These are phyloP conservation scores for Xerocomellus amylosporus DNA, from an alignment of 768 basidiomycete species.

Conservation along the genomic window DNA sequence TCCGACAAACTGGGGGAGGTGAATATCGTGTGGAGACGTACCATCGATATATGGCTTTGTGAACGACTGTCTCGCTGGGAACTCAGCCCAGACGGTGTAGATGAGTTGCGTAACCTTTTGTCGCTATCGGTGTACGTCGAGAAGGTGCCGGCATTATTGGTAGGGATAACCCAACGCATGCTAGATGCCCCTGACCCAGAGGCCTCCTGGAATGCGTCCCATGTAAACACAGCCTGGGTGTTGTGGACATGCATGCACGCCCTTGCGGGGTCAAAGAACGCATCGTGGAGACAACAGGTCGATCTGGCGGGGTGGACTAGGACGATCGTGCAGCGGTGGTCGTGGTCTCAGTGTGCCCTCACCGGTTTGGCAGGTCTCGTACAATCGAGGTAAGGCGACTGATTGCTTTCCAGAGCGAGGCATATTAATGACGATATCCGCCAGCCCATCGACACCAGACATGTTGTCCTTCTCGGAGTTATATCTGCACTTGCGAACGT, in stretches of 20 bases:
- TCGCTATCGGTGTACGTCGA: conserved; percentile 53
- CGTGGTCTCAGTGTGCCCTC: conserved; percentile 55
- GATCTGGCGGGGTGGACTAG: conserved; percentile 51
- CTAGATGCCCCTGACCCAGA: conserved; percentile 33
- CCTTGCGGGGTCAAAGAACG: conserved; percentile 37
- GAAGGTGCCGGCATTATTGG: conserved; percentile 39
- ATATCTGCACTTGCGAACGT: conserved; percentile 49
- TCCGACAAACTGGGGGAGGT: conserved; percentile 53
- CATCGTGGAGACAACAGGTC: conserved; percentile 47
- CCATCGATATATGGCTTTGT: conserved; percentile 49
- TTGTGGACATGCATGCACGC: conserved; percentile 58
- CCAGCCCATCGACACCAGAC: conserved; percentile 22
- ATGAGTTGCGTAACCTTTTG: conserved; percentile 54
- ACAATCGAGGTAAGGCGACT: conserved; percentile 41
- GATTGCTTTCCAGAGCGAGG: not conserved
- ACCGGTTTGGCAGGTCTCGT: conserved; percentile 50
- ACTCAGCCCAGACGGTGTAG: conserved; percentile 40
- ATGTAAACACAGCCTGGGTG: conserved; percentile 50
- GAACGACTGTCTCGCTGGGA: conserved; percentile 43
- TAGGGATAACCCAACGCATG: conserved; percentile 43
- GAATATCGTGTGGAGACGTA: conserved; percentile 58
- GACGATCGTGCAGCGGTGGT: conserved; percentile 49
- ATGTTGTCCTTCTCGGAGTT: conserved; percentile 43
- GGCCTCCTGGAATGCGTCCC: conserved; percentile 32
- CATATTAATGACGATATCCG: not conserved